phyloP scores from a whole-genome alignment of 768 basidiomycete genomes.

The Amanita phalloides region DNA sequence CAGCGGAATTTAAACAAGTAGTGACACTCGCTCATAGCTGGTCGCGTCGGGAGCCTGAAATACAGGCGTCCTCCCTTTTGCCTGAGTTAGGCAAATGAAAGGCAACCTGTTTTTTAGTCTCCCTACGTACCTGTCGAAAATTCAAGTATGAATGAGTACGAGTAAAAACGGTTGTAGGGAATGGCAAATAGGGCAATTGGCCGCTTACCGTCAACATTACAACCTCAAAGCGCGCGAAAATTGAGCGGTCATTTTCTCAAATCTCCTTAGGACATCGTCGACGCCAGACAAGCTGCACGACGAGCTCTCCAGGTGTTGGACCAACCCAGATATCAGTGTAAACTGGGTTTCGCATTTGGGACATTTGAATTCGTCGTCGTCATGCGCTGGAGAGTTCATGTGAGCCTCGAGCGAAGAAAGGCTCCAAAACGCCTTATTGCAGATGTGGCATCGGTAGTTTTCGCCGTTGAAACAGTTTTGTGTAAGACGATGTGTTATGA shows the following conservation, averaged over 20 bases:
- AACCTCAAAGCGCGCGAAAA: not conserved
- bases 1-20: not conserved
- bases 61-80: not conserved
- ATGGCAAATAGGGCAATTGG: not conserved
- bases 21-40: not conserved
- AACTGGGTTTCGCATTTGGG: conserved; percentile 27
- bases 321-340: conserved; percentile 26
- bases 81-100: not conserved
- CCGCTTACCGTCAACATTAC: not conserved
- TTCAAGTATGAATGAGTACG: not conserved
- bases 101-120: conserved; percentile 1
- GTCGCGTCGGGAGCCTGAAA: conserved; percentile 2
- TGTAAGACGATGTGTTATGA: conserved; percentile 19
- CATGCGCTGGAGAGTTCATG: conserved; percentile 26
- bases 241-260: conserved; percentile 13
- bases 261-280: conserved; percentile 17
- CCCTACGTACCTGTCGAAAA: not conserved
- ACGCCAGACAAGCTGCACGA: conserved; percentile 24
- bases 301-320: conserved; percentile 34
- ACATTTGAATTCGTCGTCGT: conserved; percentile 30
- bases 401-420: conserved; percentile 23
- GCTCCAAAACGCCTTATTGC: conserved; percentile 19
- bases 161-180: not conserved
- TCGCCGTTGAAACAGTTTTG: conserved; percentile 27
- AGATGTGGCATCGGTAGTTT: conserved; percentile 31